These are phyloP conservation scores for Fomitopsis serialis DNA, from an alignment of 768 basidiomycete species.

Conservation along the genomic window DNA sequence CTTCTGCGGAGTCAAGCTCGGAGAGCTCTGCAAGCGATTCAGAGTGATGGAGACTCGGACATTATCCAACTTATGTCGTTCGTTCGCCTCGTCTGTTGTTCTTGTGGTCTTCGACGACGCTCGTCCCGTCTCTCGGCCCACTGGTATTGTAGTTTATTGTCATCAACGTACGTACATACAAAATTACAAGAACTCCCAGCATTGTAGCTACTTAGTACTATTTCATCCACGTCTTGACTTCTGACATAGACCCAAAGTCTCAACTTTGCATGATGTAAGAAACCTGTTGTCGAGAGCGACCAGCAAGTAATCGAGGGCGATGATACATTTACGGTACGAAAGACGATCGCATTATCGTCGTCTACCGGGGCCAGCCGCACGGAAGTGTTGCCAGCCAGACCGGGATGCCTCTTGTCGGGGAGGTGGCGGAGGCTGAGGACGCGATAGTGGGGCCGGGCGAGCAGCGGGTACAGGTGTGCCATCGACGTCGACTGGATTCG, in stretches of 20 bases:
- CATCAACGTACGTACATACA: slow-evolving; percentile 22
- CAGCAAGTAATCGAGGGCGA: too few species aligned
- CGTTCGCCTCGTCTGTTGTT: slow-evolving; percentile 1
- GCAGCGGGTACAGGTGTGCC: background rate
- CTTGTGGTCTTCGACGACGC: slow-evolving; percentile 5
- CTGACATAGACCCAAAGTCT: background rate
- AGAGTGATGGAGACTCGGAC: slow-evolving; percentile 41
- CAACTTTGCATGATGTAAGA: background rate
- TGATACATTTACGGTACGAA: too few species aligned
- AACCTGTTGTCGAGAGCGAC: too few species aligned
- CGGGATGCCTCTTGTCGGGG: slow-evolving; percentile 16
- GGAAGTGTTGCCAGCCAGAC: slow-evolving; percentile 24
- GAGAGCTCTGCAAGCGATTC: slow-evolving; percentile 84
- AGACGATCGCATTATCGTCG: slow-evolving; percentile 6
- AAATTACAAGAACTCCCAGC: slow-evolving; percentile 24
- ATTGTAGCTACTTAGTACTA: slow-evolving; percentile 24
- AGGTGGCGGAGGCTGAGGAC: background rate
- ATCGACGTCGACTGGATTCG: background rate
- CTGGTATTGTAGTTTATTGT: background rate
- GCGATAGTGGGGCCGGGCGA: background rate
- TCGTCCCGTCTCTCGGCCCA: background rate
- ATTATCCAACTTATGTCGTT: slow-evolving; percentile 1
- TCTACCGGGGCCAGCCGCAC: slow-evolving; percentile 18
- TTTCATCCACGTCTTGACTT: slow-evolving; percentile 13
- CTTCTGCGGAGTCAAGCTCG: slow-evolving; percentile 76